Percentiles rank a stretch among this genome's conserved stretches.
phyloP scores from a whole-genome alignment of 2,329 filamentous ascomycete species.

The Claviceps capensis region DNA sequence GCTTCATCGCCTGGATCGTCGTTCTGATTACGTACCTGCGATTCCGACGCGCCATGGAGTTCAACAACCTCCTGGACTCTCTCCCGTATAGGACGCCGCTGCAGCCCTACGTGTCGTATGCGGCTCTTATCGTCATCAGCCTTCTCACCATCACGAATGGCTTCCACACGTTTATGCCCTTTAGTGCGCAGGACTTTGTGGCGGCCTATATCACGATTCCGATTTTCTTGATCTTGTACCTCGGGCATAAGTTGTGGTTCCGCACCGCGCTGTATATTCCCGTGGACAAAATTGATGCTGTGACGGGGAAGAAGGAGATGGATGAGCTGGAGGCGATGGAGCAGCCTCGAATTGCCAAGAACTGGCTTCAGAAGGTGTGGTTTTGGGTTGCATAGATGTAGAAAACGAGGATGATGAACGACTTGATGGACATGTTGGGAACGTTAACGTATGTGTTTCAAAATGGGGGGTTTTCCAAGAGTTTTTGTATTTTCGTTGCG shows the following conservation, averaged over 20 bases:
- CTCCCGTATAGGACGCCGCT: slow-evolving; percentile 38
- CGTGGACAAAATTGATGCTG: slow-evolving; percentile 38
- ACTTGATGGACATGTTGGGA: background rate
- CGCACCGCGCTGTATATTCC: slow-evolving; percentile 29
- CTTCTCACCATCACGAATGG: slow-evolving; percentile 61
- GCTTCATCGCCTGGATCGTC: slow-evolving; percentile 46
- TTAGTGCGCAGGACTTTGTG: slow-evolving; percentile 49
- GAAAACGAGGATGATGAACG: background rate
- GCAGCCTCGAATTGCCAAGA: slow-evolving; percentile 31
- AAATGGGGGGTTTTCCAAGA: background rate
- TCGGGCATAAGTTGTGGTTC: slow-evolving; percentile 42
- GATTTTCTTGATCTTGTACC: slow-evolving; percentile 45
- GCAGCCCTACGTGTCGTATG: slow-evolving; percentile 52
- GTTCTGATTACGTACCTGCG: slow-evolving; percentile 45
- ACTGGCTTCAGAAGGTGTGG: slow-evolving; percentile 38
- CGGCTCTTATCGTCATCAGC: slow-evolving; percentile 41
- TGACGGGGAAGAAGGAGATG: slow-evolving; percentile 48
- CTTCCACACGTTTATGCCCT: slow-evolving; percentile 63
- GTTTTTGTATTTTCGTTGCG: background rate
- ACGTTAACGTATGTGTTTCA: no score
- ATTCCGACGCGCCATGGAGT: slow-evolving; percentile 41
- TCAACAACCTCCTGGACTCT: slow-evolving; percentile 34
- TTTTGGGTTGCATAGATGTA: slow-evolving; percentile 37
- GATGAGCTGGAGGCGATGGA: slow-evolving; percentile 40
- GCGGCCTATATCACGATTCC: slow-evolving; percentile 49